Percentiles rank a stretch among this genome's conserved stretches.
These are phyloP conservation scores for Myxozyma neglecta DNA, from an alignment of 805 yeast species.

Conservation along the genomic window DNA sequence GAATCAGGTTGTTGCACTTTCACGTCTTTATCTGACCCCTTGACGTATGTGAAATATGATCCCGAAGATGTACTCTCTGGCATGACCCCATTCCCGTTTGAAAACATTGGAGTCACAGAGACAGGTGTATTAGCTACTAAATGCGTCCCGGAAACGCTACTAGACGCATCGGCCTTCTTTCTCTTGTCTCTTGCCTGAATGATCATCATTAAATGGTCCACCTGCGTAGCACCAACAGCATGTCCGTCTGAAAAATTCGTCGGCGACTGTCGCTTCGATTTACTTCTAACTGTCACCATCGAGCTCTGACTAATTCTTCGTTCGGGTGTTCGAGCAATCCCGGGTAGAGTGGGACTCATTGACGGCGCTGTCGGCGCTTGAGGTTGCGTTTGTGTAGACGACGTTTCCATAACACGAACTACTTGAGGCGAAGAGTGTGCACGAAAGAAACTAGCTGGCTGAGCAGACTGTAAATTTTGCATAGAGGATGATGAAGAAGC, in stretches of 20 bases:
- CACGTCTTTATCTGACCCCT: too few species aligned
- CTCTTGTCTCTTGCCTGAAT: slow-evolving; percentile 82
- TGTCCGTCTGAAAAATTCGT: slow-evolving; percentile 15
- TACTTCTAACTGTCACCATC: background rate
- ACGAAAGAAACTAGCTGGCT: background rate
- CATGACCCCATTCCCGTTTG: too few species aligned
- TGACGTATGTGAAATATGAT: too few species aligned
- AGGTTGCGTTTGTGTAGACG: background rate
- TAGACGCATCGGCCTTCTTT: slow-evolving; percentile 1
- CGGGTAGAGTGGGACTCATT: background rate
- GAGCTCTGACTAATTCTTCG: background rate
- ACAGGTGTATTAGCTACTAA: too few species aligned
- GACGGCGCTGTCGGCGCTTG: too few species aligned
- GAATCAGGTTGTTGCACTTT: background rate
- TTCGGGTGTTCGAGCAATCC: slow-evolving; percentile 8
- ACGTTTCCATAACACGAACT: background rate
- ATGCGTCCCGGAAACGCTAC: too few species aligned
- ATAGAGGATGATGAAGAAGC: slow-evolving; percentile 2
- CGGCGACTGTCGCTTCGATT: slow-evolving; percentile 17
- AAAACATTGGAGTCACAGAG: too few species aligned
- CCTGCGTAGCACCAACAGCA: slow-evolving; percentile 53
- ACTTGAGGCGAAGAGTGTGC: slow-evolving; percentile 9
- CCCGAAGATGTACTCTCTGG: too few species aligned
- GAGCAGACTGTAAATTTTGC: background rate
- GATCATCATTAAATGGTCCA: slow-evolving; percentile 87